Conservation (phyloP, 2,329 filamentous ascomycete genomes). For the Xylariaceae sp. region DNA sequence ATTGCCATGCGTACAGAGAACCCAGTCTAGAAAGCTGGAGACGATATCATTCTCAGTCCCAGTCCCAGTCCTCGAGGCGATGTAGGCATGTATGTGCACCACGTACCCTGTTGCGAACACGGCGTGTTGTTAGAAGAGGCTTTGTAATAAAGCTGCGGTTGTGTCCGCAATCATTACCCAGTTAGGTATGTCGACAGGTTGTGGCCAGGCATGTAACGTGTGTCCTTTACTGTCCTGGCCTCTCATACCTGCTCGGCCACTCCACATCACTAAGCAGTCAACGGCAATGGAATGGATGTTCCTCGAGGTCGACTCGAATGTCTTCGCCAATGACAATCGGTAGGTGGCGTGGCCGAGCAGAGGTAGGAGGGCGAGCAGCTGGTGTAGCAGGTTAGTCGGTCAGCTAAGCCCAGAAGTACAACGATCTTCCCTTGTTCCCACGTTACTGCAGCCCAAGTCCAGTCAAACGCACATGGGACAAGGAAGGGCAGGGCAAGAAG, state of each 20-base stretch:
- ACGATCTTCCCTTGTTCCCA: not conserved
- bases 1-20: too few relatives aligned
- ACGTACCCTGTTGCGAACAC: too few relatives aligned
- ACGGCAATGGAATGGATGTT: too few relatives aligned
- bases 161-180: not conserved
- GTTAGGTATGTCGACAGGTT: not conserved
- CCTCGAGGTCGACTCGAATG: not conserved
- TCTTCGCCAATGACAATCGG: not conserved
- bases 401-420: not conserved
- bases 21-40: too few relatives aligned
- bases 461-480: not conserved
- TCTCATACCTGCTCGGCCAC: not conserved
- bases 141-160: not conserved
- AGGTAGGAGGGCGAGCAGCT: not conserved
- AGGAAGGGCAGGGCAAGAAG: not conserved
- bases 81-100: too few relatives aligned
- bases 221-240: not conserved
- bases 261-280: not conserved
- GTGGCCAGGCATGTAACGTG: not conserved
- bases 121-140: not conserved
- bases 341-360: not conserved
- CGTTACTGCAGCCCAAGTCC: not conserved
- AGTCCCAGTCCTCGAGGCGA: too few relatives aligned
- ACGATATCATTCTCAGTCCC: not conserved
- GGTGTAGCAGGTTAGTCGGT: not conserved